phyloP scores from a whole-genome alignment of 106 monocot genomes.

The Acorus calamus region DNA sequence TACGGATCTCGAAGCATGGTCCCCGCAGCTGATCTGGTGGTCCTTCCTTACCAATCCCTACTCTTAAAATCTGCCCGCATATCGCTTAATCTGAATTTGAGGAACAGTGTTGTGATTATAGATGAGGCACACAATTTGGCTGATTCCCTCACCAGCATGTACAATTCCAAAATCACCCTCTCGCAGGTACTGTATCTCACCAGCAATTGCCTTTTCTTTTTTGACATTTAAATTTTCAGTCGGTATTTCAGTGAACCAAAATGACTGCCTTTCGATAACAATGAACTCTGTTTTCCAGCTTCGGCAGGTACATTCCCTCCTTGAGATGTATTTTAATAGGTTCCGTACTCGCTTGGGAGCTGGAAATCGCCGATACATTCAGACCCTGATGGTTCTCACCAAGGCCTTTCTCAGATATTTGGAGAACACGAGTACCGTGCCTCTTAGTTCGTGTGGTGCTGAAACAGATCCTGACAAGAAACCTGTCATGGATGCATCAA shows the following conservation, averaged over 20 bases:
- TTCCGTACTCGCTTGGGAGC: constrained; percentile 56
- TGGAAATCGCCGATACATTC: constrained; percentile 87
- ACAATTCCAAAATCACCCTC: constrained; percentile 67
- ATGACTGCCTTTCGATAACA: too few species aligned
- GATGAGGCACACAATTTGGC: constrained; percentile 97
- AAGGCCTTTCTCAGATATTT: constrained; percentile 47
- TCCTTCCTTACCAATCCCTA: constrained; percentile 93
- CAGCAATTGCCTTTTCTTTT: not conserved
- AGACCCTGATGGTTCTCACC: constrained; percentile 55
- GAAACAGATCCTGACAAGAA: constrained; percentile 7
- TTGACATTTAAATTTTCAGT: not conserved
- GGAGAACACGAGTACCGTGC: constrained; percentile 13
- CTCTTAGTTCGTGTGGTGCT: constrained; percentile 1
- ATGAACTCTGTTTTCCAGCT: constrained; percentile 22
- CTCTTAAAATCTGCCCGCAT: constrained; percentile 78
- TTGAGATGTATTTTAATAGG: constrained; percentile 53
- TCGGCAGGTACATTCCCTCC: constrained; percentile 49
- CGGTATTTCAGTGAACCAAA: too few species aligned
- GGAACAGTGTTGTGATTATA: constrained; percentile 68
- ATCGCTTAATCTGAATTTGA: constrained; percentile 84
- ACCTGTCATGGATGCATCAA: constrained; percentile 20
- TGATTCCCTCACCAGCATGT: constrained; percentile 85
- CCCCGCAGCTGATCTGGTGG: constrained; percentile 55
- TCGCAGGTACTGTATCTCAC: constrained; percentile 45
- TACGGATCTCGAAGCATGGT: constrained; percentile 78